Evolutionary conservation across 805 yeast species (phyloP), one percentile per base, ranked within the genome.

Genomic region (Lipomyces yamadae): DNA sequence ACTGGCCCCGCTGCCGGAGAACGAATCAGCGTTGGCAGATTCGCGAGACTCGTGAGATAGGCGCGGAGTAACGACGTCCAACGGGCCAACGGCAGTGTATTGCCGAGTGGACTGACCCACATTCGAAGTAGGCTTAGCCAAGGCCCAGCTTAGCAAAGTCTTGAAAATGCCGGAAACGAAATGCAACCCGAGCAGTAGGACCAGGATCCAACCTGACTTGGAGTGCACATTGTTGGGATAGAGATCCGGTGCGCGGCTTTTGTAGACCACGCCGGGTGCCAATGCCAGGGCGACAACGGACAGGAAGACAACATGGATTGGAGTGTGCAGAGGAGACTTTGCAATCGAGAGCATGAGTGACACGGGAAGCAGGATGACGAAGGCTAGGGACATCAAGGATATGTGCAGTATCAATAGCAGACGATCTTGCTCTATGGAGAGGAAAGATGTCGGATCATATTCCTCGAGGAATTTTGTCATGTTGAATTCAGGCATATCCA

Each of bases 161-260:
- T 81, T 78, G 42, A 89, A 73, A 5, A 87, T 71, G 0, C 92
- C 88, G 18, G 85, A 74, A 11, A 80, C 67, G 74, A 83, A 85
- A 70, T 91, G 97, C 1, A 80, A 77, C 1, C 83, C 65, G 1
- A 87, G 77, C 10, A 86, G 76, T 60, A 88, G 75, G 10, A 88
- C 77, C 66, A 92, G 77, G 10, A 90, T 83, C 74, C 84, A 79
- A 32, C 89, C 83, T 86, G 90, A 86, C 73, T 82, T 84, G 13
- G 85, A 78, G 77, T 92, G 92, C 0, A 89, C 88, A 75, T 91
- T 91, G 53, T 83, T 81, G 0, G 97, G 97, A 76, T 91, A 94
- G 72, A 91, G 79, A 63, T 83, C 75, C 34, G 73, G 81, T 0
- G 90, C 89, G 32, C 87, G 88, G 18, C 88, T 80, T 3, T 80